Percentiles rank a stretch among this genome's conserved stretches.
Conservation (phyloP, 2,329 filamentous ascomycete genomes). For the Xylariaceae sp. region DNA sequence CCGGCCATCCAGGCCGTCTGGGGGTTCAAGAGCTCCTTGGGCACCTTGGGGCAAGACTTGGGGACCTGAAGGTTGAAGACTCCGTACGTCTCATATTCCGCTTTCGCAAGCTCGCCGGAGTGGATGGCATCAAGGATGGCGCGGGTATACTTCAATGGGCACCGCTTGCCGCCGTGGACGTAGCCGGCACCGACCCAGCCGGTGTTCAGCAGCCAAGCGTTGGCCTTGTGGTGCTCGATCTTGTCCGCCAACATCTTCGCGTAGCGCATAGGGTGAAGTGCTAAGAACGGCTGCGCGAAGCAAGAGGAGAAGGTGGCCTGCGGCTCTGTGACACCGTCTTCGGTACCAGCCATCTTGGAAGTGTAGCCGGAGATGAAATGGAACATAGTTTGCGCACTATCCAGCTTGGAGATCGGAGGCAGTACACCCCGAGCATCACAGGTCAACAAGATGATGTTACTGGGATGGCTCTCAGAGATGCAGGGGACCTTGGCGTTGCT, state of each 20-base stretch:
- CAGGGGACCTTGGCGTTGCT: slow-evolving; percentile 98
- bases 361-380: slow-evolving; percentile 99
- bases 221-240: slow-evolving; percentile 90
- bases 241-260: slow-evolving; percentile 98
- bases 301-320: slow-evolving; percentile 98
- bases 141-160: slow-evolving; percentile 96
- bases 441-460: slow-evolving; percentile 96
- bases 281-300: slow-evolving; percentile 98
- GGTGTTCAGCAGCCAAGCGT: slow-evolving; percentile 87
- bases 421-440: slow-evolving; percentile 97
- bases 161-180: slow-evolving; percentile 89
- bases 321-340: slow-evolving; percentile 93
- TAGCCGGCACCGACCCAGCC: slow-evolving; percentile 73
- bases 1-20: slow-evolving; percentile 86
- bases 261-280: slow-evolving; percentile 98
- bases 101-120: slow-evolving; percentile 88
- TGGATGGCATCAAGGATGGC: slow-evolving; percentile 98
- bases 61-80: slow-evolving; percentile 97
- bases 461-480: slow-evolving; percentile 77
- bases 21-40: slow-evolving; percentile 89
- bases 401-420: slow-evolving; percentile 95
- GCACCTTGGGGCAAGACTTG: slow-evolving; percentile 82
- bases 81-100: slow-evolving; percentile 90
- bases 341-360: slow-evolving; percentile 99
- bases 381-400: slow-evolving; percentile 96